A percentile compares a stretch with the other conserved stretches of the same genome.
phyloP scores from a whole-genome alignment of 495 filamentous ascomycete genomes.

The Cryomyces minteri region DNA sequence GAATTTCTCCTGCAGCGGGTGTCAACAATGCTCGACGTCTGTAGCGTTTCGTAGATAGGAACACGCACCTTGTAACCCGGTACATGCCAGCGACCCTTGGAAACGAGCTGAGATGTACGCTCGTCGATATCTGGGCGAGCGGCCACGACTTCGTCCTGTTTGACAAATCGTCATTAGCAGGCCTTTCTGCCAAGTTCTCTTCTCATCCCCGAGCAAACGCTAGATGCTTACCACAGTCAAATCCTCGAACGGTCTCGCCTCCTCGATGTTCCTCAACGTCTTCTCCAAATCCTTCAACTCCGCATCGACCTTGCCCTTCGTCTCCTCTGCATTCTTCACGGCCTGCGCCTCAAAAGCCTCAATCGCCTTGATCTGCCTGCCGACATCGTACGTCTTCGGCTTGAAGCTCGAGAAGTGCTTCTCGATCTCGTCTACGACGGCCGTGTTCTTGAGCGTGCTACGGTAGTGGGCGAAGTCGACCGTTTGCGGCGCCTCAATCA shows the following conservation, averaged over 20 bases:
- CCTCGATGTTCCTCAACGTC: constrained; percentile 94
- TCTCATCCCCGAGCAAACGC: not conserved
- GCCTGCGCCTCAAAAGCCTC: constrained; percentile 95
- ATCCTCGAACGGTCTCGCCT: constrained; percentile 87
- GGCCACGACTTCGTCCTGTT: constrained; percentile 79
- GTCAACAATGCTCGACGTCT: not conserved
- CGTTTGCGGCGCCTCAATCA: constrained; percentile 58
- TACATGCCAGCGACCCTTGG: constrained; percentile 92
- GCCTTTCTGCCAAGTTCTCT: not conserved
- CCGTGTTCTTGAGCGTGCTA: constrained; percentile 76
- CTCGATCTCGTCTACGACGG: constrained; percentile 91
- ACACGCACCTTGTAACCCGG: constrained; percentile 88
- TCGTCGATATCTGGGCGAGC: constrained; percentile 91
- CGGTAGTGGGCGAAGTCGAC: constrained; percentile 95
- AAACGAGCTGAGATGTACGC: constrained; percentile 78
- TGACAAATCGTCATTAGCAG: constrained; percentile 5
- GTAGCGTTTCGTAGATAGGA: not conserved
- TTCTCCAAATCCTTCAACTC: constrained; percentile 83
- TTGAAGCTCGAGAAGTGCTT: constrained; percentile 78
- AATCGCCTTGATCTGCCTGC: constrained; percentile 87
- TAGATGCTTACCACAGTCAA: constrained; percentile 76
- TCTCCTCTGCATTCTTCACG: constrained; percentile 87
- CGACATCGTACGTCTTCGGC: constrained; percentile 77
- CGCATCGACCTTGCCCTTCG: constrained; percentile 81
- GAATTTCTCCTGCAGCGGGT: constrained; percentile 68